Percentiles rank a stretch among this genome's conserved stretches.
phyloP scores from a whole-genome alignment of 2,329 filamentous ascomycete species.

The Cercospora zeae-maydis region DNA sequence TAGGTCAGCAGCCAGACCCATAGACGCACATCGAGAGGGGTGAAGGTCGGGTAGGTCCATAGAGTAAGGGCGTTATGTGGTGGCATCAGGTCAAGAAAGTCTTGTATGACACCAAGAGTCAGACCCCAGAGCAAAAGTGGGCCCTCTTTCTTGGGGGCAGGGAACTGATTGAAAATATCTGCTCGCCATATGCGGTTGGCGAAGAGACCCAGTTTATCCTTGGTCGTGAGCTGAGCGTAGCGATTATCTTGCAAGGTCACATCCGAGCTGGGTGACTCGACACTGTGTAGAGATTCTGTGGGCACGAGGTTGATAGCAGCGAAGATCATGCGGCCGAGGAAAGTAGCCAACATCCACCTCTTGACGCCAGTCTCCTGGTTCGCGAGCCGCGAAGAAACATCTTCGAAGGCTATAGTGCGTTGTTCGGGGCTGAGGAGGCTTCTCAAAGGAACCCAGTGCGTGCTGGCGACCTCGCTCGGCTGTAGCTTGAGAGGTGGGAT shows the following conservation, averaged over 20 bases:
- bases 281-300: constrained; percentile 58
- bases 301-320: constrained; percentile 61
- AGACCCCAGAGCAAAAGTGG: constrained; percentile 66
- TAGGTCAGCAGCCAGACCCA: constrained; percentile 60
- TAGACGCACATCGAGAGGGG: constrained; percentile 57
- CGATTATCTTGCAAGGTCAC: constrained; percentile 29
- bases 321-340: constrained; percentile 65
- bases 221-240: constrained; percentile 19
- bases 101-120: constrained; percentile 63
- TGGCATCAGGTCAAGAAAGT: constrained; percentile 66
- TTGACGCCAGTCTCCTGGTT: constrained; percentile 53
- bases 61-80: constrained; percentile 58
- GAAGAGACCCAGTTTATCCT: constrained; percentile 17
- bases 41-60: constrained; percentile 68
- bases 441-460: constrained; percentile 65
- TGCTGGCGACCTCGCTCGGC: constrained; percentile 64
- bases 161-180: constrained; percentile 32
- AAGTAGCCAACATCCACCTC: constrained; percentile 53
- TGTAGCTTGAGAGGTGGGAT: constrained; percentile 60
- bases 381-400: constrained; percentile 60
- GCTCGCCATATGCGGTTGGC: constrained; percentile 22
- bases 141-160: constrained; percentile 36
- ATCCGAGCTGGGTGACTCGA: constrained; percentile 34
- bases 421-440: constrained; percentile 58
- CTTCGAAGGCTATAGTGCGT: constrained; percentile 61